Conservation (phyloP, 176 grass and related monocot genomes). For the Avena sativa region DNA sequence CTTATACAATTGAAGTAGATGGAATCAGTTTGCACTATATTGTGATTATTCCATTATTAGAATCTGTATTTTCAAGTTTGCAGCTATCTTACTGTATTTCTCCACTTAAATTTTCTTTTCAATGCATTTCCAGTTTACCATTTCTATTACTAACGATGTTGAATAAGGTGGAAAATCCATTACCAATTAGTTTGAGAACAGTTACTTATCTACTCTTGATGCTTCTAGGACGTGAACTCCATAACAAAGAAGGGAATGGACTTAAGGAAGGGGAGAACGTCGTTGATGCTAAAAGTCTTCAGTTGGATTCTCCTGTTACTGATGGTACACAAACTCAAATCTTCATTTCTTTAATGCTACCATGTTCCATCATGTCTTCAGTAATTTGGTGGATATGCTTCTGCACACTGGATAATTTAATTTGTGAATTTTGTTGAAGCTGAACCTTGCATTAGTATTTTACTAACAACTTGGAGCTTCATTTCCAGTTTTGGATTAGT, state of each 20-base stretch:
- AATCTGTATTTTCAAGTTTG: conserved; percentile 8
- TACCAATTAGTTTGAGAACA: background rate
- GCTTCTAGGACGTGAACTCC: conserved; percentile 41
- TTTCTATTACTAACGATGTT: background rate
- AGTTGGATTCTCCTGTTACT: conserved; percentile 41
- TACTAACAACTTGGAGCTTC: background rate
- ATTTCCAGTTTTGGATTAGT: conserved; percentile 10
- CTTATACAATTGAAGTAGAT: background rate
- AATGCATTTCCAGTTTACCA: background rate
- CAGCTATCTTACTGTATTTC: background rate
- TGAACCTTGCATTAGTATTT: conserved; percentile 20
- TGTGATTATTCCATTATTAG: background rate
- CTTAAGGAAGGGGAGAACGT: conserved; percentile 41
- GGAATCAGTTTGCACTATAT: background rate
- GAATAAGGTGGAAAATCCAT: background rate
- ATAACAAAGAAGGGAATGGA: conserved; percentile 45
- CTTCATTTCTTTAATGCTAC: conserved; percentile 12
- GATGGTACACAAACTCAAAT: conserved; percentile 44
- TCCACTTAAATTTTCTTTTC: background rate
- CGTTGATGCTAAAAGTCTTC: conserved; percentile 18
- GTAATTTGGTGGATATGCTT: background rate
- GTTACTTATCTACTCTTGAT: conserved; percentile 30
- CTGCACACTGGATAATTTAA: background rate
- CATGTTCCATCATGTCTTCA: background rate
- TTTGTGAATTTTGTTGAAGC: background rate